Conservation (phyloP, 2,329 filamentous ascomycete genomes). For the Fusarium sambucinum region DNA sequence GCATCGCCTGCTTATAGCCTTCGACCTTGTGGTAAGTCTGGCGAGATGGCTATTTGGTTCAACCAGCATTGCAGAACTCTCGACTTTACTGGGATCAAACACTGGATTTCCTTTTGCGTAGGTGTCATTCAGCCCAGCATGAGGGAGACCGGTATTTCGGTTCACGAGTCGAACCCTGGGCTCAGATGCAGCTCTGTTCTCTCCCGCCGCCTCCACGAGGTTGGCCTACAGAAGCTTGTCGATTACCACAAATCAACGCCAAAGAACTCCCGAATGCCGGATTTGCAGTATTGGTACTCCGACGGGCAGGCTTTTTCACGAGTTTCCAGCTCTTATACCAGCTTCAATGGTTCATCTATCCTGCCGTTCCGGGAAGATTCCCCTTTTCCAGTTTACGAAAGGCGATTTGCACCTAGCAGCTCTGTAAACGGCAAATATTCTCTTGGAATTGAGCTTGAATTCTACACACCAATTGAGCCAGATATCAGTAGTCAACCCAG, state of each 20-base stretch:
- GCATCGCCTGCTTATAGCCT: constrained; percentile 32
- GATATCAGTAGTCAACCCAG: too few relatives aligned
- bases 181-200: constrained; percentile 11
- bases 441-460: constrained; percentile 41
- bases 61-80: constrained; percentile 41
- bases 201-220: not conserved
- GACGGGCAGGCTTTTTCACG: not conserved
- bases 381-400: not conserved
- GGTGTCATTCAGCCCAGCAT: constrained; percentile 5
- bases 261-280: not conserved
- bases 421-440: constrained; percentile 21
- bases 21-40: not conserved
- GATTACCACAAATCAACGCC: constrained; percentile 1
- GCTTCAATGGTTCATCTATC: not conserved
- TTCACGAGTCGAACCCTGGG: not conserved
- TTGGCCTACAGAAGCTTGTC: not conserved
- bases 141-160: not conserved
- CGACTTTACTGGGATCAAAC: constrained; percentile 12
- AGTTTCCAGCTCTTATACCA: not conserved
- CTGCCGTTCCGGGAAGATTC: not conserved
- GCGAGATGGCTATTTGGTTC: constrained; percentile 15
- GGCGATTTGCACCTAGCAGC: not conserved
- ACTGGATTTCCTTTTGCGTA: constrained; percentile 30
- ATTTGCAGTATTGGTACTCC: constrained; percentile 18
- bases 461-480: constrained; percentile 17